Percentiles rank a stretch among this genome's conserved stretches.
These are phyloP conservation scores for Ophiorrhiza pumila DNA, from an alignment of 257 asterid genomes.

Conservation along the genomic window DNA sequence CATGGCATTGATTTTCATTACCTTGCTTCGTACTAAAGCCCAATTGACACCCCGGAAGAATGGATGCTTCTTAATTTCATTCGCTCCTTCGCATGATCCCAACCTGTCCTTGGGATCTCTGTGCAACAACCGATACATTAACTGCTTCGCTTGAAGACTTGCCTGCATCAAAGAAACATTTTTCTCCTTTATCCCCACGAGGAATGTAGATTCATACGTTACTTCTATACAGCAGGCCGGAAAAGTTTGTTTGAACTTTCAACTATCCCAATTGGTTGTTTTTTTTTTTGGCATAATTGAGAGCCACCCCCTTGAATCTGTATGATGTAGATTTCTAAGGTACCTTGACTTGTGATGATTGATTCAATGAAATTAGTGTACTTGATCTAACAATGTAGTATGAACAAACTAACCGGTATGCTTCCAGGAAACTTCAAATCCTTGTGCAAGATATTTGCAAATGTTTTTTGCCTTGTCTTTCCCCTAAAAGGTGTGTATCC, in stretches of 20 bases:
- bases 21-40: slow-evolving; percentile 96
- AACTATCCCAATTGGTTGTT: neutral
- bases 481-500: slow-evolving; percentile 98
- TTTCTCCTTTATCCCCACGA: neutral
- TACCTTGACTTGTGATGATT: neutral
- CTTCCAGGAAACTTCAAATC: slow-evolving; percentile 84
- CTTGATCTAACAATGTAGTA: slow-evolving; percentile 10
- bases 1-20: slow-evolving; percentile 21
- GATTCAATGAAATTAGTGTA: neutral
- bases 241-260: neutral
- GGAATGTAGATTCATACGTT: neutral
- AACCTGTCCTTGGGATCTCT: slow-evolving; percentile 94
- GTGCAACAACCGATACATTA: slow-evolving; percentile 75
- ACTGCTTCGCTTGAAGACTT: slow-evolving; percentile 83
- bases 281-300: neutral
- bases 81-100: slow-evolving; percentile 90
- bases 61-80: slow-evolving; percentile 83
- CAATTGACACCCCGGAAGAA: slow-evolving; percentile 86
- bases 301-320: neutral
- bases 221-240: too few species aligned
- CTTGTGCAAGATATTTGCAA: slow-evolving; percentile 80
- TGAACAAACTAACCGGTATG: slow-evolving; percentile 50
- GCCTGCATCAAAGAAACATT: slow-evolving; percentile 42
- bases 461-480: slow-evolving; percentile 97
- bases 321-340: neutral